Evolutionary conservation across 2,329 filamentous ascomycete species (phyloP), one percentile per base, ranked within the genome.

Genomic region (Xylaria sp.): DNA sequence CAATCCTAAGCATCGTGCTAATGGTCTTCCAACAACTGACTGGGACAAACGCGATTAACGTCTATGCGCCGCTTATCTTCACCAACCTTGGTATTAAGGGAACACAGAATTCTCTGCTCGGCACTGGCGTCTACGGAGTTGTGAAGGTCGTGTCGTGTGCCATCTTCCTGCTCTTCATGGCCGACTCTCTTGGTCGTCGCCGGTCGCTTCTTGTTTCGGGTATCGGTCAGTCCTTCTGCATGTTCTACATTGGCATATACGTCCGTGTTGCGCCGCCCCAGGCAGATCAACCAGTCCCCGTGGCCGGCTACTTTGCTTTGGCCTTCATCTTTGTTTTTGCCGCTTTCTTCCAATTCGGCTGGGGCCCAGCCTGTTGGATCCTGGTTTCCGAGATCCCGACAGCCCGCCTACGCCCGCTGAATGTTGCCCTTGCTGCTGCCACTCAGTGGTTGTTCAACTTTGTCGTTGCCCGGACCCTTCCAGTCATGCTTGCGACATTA

Each of bases 1-100:
- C 86, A 2, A 78, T 91, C 55, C 85, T 92, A 65, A 89, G 87
- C 34, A 86, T 93, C 56, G 45, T 80, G 2, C 78, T 87, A 60
- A 83, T 90, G 90, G 81, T 91, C 45, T 92, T 89, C 77, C 90
- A 93, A 77, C 90, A 92, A 76, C 90, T 92, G 87, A 92, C 90
- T 0, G 90, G 89, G 76, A 79, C 77, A 13, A 81, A 79, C 66
- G 77, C 77, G 43, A 78, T 79, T 71, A 79, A 79, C 66, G 75
- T 75, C 30, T 79, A 79, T 63, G 77, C 76, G 25, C 77, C 77
- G 8, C 74, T 72, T 45, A 78, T 79, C 65, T 78, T 78, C 72
- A 71, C 72, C 55, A 75, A 76, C 62, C 74, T 80, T 20, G 79
- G 79, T 30, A 74, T 80, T 63, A 80, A 75, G 0, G 84, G 85